These are phyloP conservation scores for Paramecium caudatum DNA, from an alignment of 73 alveolate genomes.

Conservation along the genomic window DNA sequence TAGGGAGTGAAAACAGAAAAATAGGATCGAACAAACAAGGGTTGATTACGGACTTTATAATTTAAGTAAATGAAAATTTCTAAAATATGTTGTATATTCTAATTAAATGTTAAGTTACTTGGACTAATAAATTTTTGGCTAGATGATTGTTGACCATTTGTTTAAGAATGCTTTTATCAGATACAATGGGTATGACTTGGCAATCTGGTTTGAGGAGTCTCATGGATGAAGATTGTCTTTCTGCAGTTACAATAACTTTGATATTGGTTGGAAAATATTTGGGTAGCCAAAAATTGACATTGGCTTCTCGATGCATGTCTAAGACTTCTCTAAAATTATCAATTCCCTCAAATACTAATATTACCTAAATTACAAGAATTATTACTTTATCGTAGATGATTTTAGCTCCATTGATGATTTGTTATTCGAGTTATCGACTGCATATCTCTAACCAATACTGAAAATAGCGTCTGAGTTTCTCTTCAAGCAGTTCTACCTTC, in stretches of 20 bases:
- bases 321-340: conserved; percentile 80
- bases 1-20: conserved; percentile 71
- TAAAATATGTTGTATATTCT: background rate
- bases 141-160: conserved; percentile 22
- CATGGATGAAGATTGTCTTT: conserved; percentile 78
- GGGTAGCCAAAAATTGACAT: conserved; percentile 84
- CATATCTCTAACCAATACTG: conserved; percentile 84
- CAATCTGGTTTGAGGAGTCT: conserved; percentile 43
- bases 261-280: conserved; percentile 82
- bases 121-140: background rate
- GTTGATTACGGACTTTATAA: conserved; percentile 39
- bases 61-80: conserved; percentile 1
- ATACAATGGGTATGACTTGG: conserved; percentile 1
- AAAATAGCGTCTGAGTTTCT: conserved; percentile 82
- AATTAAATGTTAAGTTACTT: background rate
- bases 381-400: conserved; percentile 64
- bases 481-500: conserved; percentile 84
- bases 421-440: conserved; percentile 77
- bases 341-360: conserved; percentile 82
- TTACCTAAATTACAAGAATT: conserved; percentile 22
- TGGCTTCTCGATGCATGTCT: conserved; percentile 78
- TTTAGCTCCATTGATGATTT: conserved; percentile 73
- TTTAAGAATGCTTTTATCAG: conserved; percentile 18
- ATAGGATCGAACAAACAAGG: conserved; percentile 31
- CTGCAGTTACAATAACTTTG: conserved; percentile 81